Conservation (phyloP, 2,329 filamentous ascomycete genomes). For the Pseudogymnoascus pannorum region DNA sequence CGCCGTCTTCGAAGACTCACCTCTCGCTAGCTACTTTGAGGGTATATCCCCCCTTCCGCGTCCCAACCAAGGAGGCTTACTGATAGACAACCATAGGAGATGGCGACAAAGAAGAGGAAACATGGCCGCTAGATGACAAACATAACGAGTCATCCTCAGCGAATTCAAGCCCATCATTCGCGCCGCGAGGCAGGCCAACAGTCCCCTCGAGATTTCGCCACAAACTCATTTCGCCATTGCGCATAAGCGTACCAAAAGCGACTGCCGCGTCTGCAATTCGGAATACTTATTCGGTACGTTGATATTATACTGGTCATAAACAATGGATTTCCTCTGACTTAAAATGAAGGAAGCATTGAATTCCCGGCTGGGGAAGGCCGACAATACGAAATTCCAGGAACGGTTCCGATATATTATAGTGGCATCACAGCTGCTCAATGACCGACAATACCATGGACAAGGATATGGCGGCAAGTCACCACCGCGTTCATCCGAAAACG, state of each 20-base stretch:
- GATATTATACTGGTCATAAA: slow-evolving; percentile 2
- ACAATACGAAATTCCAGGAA: slow-evolving; percentile 81
- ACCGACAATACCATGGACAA: slow-evolving; percentile 49
- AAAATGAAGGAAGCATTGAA: slow-evolving; percentile 56
- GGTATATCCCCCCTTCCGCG: slow-evolving; percentile 45
- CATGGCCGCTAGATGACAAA: neutral
- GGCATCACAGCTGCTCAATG: slow-evolving; percentile 79
- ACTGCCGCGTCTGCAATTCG: slow-evolving; percentile 39
- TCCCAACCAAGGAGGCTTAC: slow-evolving; percentile 10
- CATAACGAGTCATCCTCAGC: slow-evolving; percentile 16
- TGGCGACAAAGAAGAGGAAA: slow-evolving; percentile 11
- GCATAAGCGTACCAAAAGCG: slow-evolving; percentile 35
- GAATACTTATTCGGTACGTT: slow-evolving; percentile 45
- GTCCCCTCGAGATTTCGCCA: slow-evolving; percentile 49
- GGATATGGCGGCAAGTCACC: slow-evolving; percentile 16
- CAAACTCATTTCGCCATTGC: slow-evolving; percentile 37
- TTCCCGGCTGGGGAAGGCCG: slow-evolving; percentile 64
- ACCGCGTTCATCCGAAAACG: neutral
- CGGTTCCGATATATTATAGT: slow-evolving; percentile 91
- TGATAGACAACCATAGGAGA: neutral
- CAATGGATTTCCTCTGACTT: slow-evolving; percentile 33
- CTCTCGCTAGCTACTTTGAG: slow-evolving; percentile 82
- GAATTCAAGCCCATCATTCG: slow-evolving; percentile 37
- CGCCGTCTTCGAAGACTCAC: slow-evolving; percentile 78
- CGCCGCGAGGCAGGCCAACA: slow-evolving; percentile 48